Evolutionary conservation across 2,329 filamentous ascomycete species (phyloP), one percentile per base, ranked within the genome.

Genomic region (Colletotrichum chlorophyti): DNA sequence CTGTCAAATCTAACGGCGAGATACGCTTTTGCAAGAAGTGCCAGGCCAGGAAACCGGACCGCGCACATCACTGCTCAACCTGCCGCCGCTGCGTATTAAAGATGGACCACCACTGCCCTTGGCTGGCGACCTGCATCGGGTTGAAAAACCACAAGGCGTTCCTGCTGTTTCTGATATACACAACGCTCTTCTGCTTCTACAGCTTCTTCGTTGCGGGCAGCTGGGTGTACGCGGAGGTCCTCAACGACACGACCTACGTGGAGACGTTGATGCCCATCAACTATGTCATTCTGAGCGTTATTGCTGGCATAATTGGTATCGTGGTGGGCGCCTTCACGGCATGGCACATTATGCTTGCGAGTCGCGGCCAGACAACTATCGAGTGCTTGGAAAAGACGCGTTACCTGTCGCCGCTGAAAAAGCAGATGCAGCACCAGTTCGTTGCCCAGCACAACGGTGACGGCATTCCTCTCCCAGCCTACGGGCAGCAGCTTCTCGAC

Each of bases 101-200:
- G 81, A 99, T 99, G 95, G 95, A 99, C 72, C 95, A 99, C 74
- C 95, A 99, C 77, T 99, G 95, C 72, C 95, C 95, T 14, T 99
- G 95, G 95, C 83, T 99, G 46, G 94, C 95, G 24, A 97, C 92
- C 4, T 99, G 95, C 74, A 91, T 99, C 59, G 95, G 95, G 17
- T 79, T 99, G 63, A 87, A 86, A 69, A 99, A 99, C 76, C 96
- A 97, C 81, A 99, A 99, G 76, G 84, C 93, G 0, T 99, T 99
- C 71, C 73, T 99, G 50, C 83, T 98, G 3, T 99, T 98, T 72
- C 81, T 99, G 23, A 84, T 93, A 53, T 98, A 99, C 73, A 92
- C 91, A 0, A 91, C 89, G 4, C 62, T 97, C 2, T 97, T 97
- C 76, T 93, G 91, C 76, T 87, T 92, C 78, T 85, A 90, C 66